phyloP scores from a whole-genome alignment of 1,284 basidiomycete genomes.

The Pseudozyma tsukubaensis region DNA sequence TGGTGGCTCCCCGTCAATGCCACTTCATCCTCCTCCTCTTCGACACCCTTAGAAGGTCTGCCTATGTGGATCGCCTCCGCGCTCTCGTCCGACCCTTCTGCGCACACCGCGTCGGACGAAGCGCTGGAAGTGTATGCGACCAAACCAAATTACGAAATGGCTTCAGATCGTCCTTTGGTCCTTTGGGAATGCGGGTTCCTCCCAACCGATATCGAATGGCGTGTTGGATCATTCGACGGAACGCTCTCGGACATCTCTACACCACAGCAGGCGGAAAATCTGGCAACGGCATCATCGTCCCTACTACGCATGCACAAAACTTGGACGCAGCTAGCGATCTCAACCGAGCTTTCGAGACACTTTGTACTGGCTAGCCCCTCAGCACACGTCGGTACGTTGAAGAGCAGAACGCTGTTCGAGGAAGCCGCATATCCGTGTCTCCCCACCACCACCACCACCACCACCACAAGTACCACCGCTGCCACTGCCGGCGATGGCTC shows the following conservation, averaged over 20 bases:
- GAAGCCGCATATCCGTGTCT: conserved; percentile 27
- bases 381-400: conserved; percentile 10
- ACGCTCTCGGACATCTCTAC: conserved; percentile 21
- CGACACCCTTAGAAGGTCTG: background rate
- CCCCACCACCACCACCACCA: background rate
- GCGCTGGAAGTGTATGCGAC: conserved; percentile 45
- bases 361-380: conserved; percentile 52
- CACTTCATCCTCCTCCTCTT: conserved; percentile 1
- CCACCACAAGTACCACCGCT: background rate
- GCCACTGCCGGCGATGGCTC: too few relatives aligned
- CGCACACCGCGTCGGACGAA: conserved; percentile 1
- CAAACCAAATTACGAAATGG: conserved; percentile 94
- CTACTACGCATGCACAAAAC: conserved; percentile 39
- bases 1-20: conserved; percentile 47
- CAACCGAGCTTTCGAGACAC: conserved; percentile 55
- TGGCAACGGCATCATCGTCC: conserved; percentile 9
- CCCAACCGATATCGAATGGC: conserved; percentile 79
- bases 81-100: background rate
- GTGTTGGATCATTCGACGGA: conserved; percentile 73
- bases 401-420: conserved; percentile 12
- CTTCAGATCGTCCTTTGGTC: conserved; percentile 87
- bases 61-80: conserved; percentile 36
- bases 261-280: conserved; percentile 1
- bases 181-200: conserved; percentile 90
- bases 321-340: conserved; percentile 57